phyloP scores from a whole-genome alignment of 768 basidiomycete genomes.

The Hygrophorus pudorinus region DNA sequence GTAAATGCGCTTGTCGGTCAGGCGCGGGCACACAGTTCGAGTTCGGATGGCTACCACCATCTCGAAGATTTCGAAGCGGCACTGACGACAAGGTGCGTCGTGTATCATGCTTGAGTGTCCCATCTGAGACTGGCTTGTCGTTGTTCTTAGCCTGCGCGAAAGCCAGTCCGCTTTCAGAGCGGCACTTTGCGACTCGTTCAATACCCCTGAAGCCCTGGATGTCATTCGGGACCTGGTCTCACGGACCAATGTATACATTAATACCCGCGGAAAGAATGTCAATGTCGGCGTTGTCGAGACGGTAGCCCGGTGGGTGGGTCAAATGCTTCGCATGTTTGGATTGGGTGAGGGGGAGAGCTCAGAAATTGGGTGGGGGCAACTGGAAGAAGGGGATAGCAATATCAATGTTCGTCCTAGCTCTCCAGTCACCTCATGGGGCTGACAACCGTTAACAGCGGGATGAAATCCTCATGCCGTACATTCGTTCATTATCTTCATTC shows the following conservation, averaged over 20 bases:
- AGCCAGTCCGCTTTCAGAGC: slow-evolving; percentile 71
- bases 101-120: slow-evolving; percentile 8
- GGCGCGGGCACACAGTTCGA: slow-evolving; percentile 32
- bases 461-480: slow-evolving; percentile 80
- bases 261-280: slow-evolving; percentile 42
- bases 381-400: slow-evolving; percentile 30
- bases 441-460: slow-evolving; percentile 49
- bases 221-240: slow-evolving; percentile 75
- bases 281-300: slow-evolving; percentile 58
- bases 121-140: neutral
- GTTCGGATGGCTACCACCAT: slow-evolving; percentile 53
- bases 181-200: slow-evolving; percentile 94
- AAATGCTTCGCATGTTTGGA: slow-evolving; percentile 73
- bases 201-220: slow-evolving; percentile 78
- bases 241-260: slow-evolving; percentile 82
- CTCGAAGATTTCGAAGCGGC: slow-evolving; percentile 61
- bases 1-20: slow-evolving; percentile 73
- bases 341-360: slow-evolving; percentile 57
- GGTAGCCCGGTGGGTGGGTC: slow-evolving; percentile 56
- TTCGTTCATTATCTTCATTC: slow-evolving; percentile 78
- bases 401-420: slow-evolving; percentile 37
- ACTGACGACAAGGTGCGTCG: slow-evolving; percentile 47
- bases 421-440: slow-evolving; percentile 6
- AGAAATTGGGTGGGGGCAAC: slow-evolving; percentile 84
- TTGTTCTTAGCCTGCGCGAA: slow-evolving; percentile 57